These are phyloP conservation scores for Trametes pubescens DNA, from an alignment of 1,284 basidiomycete genomes.

Conservation along the genomic window DNA sequence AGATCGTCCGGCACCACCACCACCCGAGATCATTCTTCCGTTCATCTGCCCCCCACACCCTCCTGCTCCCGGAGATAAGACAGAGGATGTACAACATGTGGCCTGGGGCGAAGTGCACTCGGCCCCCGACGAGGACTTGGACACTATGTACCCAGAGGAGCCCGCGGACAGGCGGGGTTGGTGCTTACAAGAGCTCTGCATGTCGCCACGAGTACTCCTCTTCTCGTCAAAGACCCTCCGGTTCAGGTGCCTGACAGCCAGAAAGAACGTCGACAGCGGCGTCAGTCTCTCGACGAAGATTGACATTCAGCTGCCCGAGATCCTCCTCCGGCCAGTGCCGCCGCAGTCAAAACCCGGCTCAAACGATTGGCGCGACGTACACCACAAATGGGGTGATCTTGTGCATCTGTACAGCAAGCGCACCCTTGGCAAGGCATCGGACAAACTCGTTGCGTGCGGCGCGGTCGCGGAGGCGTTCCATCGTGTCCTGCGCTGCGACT, in stretches of 20 bases:
- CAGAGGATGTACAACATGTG: slow-evolving; percentile 15
- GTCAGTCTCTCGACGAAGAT: slow-evolving; percentile 2
- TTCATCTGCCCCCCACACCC: neutral
- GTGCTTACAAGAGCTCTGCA: slow-evolving; percentile 26
- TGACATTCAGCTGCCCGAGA: slow-evolving; percentile 7
- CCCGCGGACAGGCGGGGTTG: slow-evolving; percentile 22
- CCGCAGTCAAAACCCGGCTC: neutral
- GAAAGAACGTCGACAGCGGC: slow-evolving; percentile 20
- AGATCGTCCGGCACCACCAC: neutral
- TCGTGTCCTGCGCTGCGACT: slow-evolving; percentile 18
- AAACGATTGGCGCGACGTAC: slow-evolving; percentile 7
- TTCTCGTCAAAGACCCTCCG: slow-evolving; percentile 23
- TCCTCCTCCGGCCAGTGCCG: slow-evolving; percentile 16
- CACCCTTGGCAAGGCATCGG: slow-evolving; percentile 10
- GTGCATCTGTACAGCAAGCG: slow-evolving; percentile 26
- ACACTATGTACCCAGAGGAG: neutral
- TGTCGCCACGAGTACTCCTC: slow-evolving; percentile 15
- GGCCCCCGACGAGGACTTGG: neutral
- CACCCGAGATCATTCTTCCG: neutral
- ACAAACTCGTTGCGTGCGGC: slow-evolving; percentile 31
- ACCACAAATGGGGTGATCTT: slow-evolving; percentile 16
- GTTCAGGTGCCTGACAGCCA: slow-evolving; percentile 23
- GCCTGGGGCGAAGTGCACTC: slow-evolving; percentile 9
- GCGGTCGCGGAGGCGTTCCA: slow-evolving; percentile 26
- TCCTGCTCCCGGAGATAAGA: neutral